Base-by-base conservation (phyloP, 1,284 basidiomycete genomes). In the Cryptococcus sp. region DNA sequence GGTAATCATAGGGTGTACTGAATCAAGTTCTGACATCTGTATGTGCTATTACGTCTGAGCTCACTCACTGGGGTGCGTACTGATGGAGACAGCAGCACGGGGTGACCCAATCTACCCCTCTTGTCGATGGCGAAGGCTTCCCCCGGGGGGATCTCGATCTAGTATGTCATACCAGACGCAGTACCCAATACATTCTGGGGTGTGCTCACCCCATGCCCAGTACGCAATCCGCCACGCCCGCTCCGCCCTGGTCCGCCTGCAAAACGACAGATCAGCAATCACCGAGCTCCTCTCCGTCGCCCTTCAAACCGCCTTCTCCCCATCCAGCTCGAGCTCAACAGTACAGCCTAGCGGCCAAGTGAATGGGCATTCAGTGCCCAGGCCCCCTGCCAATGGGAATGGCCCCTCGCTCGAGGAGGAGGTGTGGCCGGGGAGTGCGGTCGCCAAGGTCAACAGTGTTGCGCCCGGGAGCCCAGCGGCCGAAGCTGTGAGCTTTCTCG, bases 71-170 rank as follows among this genome's bases (percentile, higher is more conserved):
- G 13, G 53, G 55, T 11, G 36, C 45, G 8, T 3, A 4, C 37
- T 55, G 16, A 45, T 12, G 9, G 11, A 21, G 11, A 46, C 53
- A 48, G 61, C 46, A 76, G 75, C 72, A 77, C 59, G 66, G 65
- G 8, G 63, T 64, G 3, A 70, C 64, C 15, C 46, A 54, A 9
- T 64, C 63, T 11, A 84, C 87, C 0, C 84, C 88, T 0, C 83
- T 95, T 36, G 82, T 94, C 48, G 91, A 94, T 68, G 65, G 79
- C 0, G 87, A 93, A 56, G 92, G 91, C 6, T 95, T 90, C 73
- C 92, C 92, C 0, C 82, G 89, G 11, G 85, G 83, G 13, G 79
- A 80, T 58, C 78, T 80, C 52, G 91, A 95, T 69, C 81, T 95
- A 18, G 73, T 73, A 46, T 28, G 71, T 63, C 8, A 18, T 16